Base-by-base conservation (phyloP, 192 early-diverging fungal genomes). In the Entomortierella parvispora region DNA sequence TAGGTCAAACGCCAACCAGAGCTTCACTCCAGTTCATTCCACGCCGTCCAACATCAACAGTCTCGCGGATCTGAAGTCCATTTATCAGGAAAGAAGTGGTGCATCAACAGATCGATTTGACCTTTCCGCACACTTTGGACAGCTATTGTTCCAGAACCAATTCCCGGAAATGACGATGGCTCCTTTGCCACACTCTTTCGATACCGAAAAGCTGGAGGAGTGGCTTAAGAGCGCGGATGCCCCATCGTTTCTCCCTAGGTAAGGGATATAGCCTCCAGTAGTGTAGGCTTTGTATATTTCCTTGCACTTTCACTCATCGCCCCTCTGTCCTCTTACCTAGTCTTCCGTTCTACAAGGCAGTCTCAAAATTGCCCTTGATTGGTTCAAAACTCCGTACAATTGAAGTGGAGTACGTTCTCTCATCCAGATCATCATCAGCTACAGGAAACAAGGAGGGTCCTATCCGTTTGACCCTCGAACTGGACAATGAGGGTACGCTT, bases 321-420 rank as follows among this genome's bases (percentile, higher is more conserved):
- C n/a, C n/a, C n/a, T n/a, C n/a, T n/a, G n/a, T n/a, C 8, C 17
- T 3, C 23, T 25, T 33, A n/a, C n/a, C 3, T 20, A 77, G 74
- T 26, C 23, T 77, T 9, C 74, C 74, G 20, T 77, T 77, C 48
- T 68, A 58, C 50, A 77, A 68, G 40, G 47, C 60, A 12, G 60
- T 77, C 0, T 58, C 74, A 6, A 44, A 45, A 25, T 40, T 68
- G 2, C 74, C 65, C 5, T 34, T 77, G 37, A 23, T 48, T 7
- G 52, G 46, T 2, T 40, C 59, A 9, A 77, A 77, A 49, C 49
- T 20, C 29, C 67, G 54, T 23, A 64, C 61, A 2, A 68, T 77
- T 14, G 74, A 77, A 12, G 65, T 58, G 4, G 65, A 77, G 34
- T 77, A 77, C 44, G 60, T 58, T 17, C 70, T 48, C 0, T 61